Conservation (phyloP, 1,139 yeast species). For the Kazachstania sp. region DNA sequence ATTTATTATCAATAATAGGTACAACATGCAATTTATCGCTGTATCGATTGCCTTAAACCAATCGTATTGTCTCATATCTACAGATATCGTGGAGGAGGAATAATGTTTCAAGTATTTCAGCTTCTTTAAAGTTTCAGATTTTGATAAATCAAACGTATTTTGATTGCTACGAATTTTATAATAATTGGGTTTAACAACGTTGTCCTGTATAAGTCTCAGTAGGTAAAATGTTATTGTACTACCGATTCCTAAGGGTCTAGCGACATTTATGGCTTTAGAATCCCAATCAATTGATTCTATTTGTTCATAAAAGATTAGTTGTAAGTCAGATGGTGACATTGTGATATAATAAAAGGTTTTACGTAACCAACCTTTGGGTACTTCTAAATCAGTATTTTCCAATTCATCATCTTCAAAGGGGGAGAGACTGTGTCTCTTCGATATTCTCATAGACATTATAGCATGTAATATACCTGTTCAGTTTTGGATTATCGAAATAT, state of each 20-base stretch:
- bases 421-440: slow-evolving; percentile 10
- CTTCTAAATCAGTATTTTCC: slow-evolving; percentile 11
- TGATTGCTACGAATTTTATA: slow-evolving; percentile 20
- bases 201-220: slow-evolving; percentile 31
- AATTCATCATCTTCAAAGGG: slow-evolving; percentile 4
- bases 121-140: slow-evolving; percentile 21
- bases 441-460: slow-evolving; percentile 16
- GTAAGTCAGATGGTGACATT: slow-evolving; percentile 46
- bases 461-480: too few species aligned
- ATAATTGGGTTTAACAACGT: slow-evolving; percentile 23
- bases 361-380: slow-evolving; percentile 5
- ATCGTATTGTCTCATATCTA: slow-evolving; percentile 7
- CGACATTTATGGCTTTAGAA: slow-evolving; percentile 39
- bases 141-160: slow-evolving; percentile 24
- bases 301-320: slow-evolving; percentile 45
- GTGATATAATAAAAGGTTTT: slow-evolving; percentile 7
- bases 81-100: background rate
- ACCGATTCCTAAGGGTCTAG: slow-evolving; percentile 41
- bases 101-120: slow-evolving; percentile 23
- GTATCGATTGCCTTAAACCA: slow-evolving; percentile 13
- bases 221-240: slow-evolving; percentile 31
- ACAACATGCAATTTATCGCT: slow-evolving; percentile 7
- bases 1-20: slow-evolving; percentile 12
- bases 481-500: too few species aligned
- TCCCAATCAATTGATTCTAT: slow-evolving; percentile 61